Evolutionary conservation across 2,329 filamentous ascomycete genomes (phyloP).

Genomic region (Karstenula rhodostoma): DNA sequence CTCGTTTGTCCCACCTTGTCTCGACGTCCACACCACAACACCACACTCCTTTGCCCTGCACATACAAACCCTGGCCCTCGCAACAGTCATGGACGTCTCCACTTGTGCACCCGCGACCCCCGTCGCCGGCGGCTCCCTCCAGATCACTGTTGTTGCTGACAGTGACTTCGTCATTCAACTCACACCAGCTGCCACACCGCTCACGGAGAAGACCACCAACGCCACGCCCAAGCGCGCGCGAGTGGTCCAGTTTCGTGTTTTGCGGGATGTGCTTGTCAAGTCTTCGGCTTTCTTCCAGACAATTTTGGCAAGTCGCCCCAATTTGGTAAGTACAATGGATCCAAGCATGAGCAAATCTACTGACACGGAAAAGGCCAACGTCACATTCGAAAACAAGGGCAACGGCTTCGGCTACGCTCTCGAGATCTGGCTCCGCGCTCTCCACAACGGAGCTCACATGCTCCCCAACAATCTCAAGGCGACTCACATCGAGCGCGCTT

Average conservation of each 20-base stretch:
- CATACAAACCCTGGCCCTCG: neutral
- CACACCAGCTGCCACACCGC: conserved; percentile 18
- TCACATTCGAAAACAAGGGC: conserved; percentile 24
- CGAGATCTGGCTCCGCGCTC: conserved; percentile 25
- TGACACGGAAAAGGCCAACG: conserved; percentile 14
- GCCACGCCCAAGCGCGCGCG: conserved; percentile 12
- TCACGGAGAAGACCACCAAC: conserved; percentile 14
- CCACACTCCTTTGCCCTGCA: neutral
- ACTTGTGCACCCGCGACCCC: conserved; percentile 9
- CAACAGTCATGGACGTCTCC: conserved; percentile 11
- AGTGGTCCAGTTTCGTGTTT: conserved; percentile 22
- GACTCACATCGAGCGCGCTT: conserved; percentile 21
- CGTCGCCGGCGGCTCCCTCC: conserved; percentile 13
- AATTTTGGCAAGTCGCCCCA: conserved; percentile 17
- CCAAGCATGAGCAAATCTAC: neutral
- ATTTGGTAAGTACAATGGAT: conserved; percentile 13
- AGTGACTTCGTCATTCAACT: conserved; percentile 26
- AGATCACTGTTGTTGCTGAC: conserved; percentile 16
- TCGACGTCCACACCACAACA: conserved; percentile 7
- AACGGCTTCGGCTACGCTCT: conserved; percentile 21
- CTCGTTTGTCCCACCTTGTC: neutral
- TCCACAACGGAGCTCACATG: conserved; percentile 18
- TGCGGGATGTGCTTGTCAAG: conserved; percentile 12
- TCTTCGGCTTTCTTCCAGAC: conserved; percentile 21
- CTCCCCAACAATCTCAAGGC: conserved; percentile 22